Base-by-base conservation (phyloP, 1,284 basidiomycete genomes). In the Apiotrichum sp. region DNA sequence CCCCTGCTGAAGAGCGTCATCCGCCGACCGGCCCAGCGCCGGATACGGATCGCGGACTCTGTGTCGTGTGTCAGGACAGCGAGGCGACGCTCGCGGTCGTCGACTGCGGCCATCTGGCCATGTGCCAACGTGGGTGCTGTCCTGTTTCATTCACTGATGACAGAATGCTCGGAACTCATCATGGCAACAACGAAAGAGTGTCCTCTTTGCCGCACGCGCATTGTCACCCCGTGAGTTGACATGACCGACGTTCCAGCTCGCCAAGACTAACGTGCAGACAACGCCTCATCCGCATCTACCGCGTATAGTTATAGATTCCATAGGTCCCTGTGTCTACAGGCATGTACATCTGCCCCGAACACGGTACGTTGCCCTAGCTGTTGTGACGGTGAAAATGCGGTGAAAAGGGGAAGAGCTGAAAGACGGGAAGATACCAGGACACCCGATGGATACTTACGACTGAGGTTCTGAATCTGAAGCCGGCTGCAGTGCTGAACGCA, bases 1-100 rank as follows among this genome's bases (percentile, higher is more conserved):
- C 47, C 2, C 34, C 54, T 6, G 36, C 16, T 62, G 14, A 6
- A 8, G 13, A 38, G 36, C 45, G 45, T 8, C 38, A 41, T 16
- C 7, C 52, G 6, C 55, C 75, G 45, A 68, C 71, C 51, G 63
- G 75, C 45, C 74, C 74, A 0, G 59, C 65, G 54, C 69, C 73
- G 0, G 71, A 73, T 34, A 71, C 81, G 5, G 88, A 90, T 57
- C 80, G 86, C 11, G 89, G 90, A 0, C 73, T 91, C 2, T 93
- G 89, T 69, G 87, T 93, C 0, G 83, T 93, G 14, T 93, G 90
- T 70, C 89, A 92, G 69, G 90, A 93, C 63, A 87, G 91, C 55
- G 89, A 93, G 63, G 89, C 89, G 0, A 90, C 87, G 61, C 87
- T 93, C 53, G 90, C 89, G 1, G 85, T 91, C 50, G 87, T 92